A percentile compares a stretch with the other conserved stretches of the same genome.
Evolutionary conservation across 1,284 basidiomycete species (phyloP).

Genomic region (Gymnopus androsaceus): DNA sequence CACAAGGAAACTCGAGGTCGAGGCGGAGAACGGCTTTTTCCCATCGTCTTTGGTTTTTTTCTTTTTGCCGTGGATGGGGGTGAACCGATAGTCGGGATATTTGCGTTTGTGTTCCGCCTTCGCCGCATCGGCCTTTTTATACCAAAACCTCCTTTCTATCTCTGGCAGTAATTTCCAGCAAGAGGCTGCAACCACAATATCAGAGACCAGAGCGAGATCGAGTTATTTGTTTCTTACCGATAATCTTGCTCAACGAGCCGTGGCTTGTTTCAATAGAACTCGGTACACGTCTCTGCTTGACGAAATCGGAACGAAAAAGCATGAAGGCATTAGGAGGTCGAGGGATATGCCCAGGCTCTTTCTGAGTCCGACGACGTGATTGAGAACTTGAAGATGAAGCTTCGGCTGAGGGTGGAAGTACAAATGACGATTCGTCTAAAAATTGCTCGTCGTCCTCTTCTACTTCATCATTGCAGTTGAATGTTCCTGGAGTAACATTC

Average conservation of each 20-base stretch:
- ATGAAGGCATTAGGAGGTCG: constrained; percentile 87
- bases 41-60: constrained; percentile 37
- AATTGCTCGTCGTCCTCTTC: too few species aligned
- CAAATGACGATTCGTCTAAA: background rate
- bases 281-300: constrained; percentile 41
- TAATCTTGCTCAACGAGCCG: constrained; percentile 43
- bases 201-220: background rate
- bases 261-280: background rate
- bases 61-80: constrained; percentile 67
- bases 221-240: too few species aligned
- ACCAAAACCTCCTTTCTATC: constrained; percentile 67
- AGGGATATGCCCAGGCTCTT: constrained; percentile 51
- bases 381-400: background rate
- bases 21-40: background rate
- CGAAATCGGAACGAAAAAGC: constrained; percentile 73
- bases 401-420: background rate
- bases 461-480: background rate
- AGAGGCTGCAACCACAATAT: background rate
- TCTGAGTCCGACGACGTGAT: background rate
- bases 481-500: too few species aligned
- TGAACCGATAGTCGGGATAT: constrained; percentile 73
- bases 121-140: constrained; percentile 61
- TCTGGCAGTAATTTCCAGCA: constrained; percentile 59
- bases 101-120: constrained; percentile 64
- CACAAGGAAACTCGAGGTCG: too few species aligned